Evolutionary conservation across 2,329 filamentous ascomycete genomes (phyloP).

Genomic region (Fusarium tjaetaba): DNA sequence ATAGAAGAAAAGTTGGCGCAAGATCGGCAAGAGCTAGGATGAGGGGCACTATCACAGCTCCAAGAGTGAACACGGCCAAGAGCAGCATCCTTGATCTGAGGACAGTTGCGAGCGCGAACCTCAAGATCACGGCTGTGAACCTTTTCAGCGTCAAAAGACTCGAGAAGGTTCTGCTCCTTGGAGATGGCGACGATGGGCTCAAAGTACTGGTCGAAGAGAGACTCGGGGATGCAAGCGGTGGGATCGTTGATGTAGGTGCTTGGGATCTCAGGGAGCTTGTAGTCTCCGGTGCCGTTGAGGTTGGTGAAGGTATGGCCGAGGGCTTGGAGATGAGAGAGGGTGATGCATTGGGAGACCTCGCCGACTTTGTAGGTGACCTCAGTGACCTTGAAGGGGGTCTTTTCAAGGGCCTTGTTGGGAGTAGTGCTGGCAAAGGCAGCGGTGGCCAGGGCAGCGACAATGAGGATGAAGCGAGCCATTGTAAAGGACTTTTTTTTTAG

Average conservation of each 20-base stretch:
- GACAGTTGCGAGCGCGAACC: conserved; percentile 12
- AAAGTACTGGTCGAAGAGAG: conserved; percentile 25
- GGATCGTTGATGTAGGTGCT: conserved; percentile 9
- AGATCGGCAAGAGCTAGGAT: conserved; percentile 14
- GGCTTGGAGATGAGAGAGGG: conserved; percentile 19
- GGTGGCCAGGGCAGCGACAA: conserved; percentile 1
- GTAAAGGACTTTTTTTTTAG: not conserved
- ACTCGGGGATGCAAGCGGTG: conserved; percentile 17
- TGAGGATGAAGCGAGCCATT: conserved; percentile 12
- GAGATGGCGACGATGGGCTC: conserved; percentile 23
- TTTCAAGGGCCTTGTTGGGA: not conserved
- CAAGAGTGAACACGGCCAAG: not conserved
- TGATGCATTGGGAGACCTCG: conserved; percentile 6
- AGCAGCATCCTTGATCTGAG: conserved; percentile 12
- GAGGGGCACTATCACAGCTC: conserved; percentile 16
- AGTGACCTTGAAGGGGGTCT: not conserved
- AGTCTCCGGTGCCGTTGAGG: not conserved
- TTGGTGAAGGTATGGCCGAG: conserved; percentile 18
- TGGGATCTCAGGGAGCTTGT: conserved; percentile 7
- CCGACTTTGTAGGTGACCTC: conserved; percentile 5
- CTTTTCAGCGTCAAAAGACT: not conserved
- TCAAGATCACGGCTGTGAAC: not conserved
- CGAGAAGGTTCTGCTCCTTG: conserved; percentile 22
- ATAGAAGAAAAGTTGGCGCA: conserved; percentile 14
- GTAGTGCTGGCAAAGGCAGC: not conserved